Base-by-base conservation (phyloP, 768 basidiomycete species). In the Lanmaoa rubissima region DNA sequence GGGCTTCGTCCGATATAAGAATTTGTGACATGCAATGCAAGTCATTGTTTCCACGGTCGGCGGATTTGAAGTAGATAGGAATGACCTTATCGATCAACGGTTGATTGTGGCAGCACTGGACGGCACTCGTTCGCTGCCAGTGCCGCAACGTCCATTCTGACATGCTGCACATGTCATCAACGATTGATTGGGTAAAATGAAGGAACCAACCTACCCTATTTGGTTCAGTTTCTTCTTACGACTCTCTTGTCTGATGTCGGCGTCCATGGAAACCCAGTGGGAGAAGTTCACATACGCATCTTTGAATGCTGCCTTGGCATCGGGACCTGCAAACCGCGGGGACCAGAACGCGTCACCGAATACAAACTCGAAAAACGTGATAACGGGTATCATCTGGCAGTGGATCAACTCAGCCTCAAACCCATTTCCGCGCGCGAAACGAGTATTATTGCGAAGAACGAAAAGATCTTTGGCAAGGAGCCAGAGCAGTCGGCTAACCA, bases 211-310 rank as follows among this genome's bases (percentile, higher is more conserved):
- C 3, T 21, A 41, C 41, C 26, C 26, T 28, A 28, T 4, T 28
- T 28, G 26, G 26, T 4, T 7, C 26, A 28, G 16, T 17, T 21
- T 13, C 42, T 45, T 21, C 7, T 45, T 17, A 17, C 4, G 5
- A 9, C 31, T 16, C 6, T 14, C 16, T 43, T 43, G 42, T 21
- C 12, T n/a, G 34, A 58, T 50, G 19, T 50, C 8, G 14, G 32
- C 0, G 2, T 48, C 36, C 61, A 61, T 61, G 0, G 51, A 26
- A 2, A 56, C 16, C 61, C 61, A 59, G 12, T 61, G 56, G 5
- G 56, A 60, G 19, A 60, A 60, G 34, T 60, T 60, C 2, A 61
- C 11, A 19, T 49, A 45, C 0, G 60, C 56, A 41, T 58, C 26
- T 10, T 5, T 13, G 19, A 21, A 41, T 14, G 14, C 16, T 5